Evolutionary conservation across 1,284 basidiomycete genomes (phyloP).

Genomic region (Ganoderma lingzhi): DNA sequence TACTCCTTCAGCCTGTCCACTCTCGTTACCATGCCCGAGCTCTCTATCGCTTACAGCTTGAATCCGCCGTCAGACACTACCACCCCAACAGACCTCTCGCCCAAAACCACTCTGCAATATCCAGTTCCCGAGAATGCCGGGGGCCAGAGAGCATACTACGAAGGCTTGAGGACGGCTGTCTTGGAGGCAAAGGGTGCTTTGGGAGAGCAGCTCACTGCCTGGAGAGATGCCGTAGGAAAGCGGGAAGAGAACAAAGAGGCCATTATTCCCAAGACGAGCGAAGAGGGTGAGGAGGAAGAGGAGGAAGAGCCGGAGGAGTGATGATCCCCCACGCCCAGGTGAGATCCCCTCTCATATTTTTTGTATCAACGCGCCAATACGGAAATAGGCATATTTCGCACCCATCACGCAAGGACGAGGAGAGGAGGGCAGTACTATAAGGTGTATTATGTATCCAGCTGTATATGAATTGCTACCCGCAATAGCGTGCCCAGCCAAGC

Average conservation of each 20-base stretch:
- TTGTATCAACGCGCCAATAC: background rate
- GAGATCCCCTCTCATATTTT: background rate
- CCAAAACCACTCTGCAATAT: conserved; percentile 48
- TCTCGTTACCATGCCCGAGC: conserved; percentile 42
- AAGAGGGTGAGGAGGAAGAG: conserved; percentile 48
- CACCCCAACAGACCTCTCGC: conserved; percentile 36
- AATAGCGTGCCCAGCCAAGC: conserved; percentile 13
- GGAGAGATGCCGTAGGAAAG: conserved; percentile 74
- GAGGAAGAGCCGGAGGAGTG: conserved; percentile 43
- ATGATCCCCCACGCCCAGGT: background rate
- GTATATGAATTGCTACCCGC: conserved; percentile 20
- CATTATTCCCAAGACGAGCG: conserved; percentile 48
- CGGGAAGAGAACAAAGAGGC: conserved; percentile 56
- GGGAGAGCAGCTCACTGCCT: conserved; percentile 70
- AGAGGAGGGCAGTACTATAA: conserved; percentile 25
- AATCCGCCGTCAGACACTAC: conserved; percentile 50
- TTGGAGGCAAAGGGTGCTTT: conserved; percentile 57
- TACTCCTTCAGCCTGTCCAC: background rate
- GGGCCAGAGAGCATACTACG: conserved; percentile 57
- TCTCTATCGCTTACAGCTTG: conserved; percentile 60
- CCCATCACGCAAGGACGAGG: conserved; percentile 1
- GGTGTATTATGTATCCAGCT: conserved; percentile 32
- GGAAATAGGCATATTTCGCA: background rate
- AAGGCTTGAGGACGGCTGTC: conserved; percentile 56
- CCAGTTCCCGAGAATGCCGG: conserved; percentile 39